Evolutionary conservation across 768 basidiomycete species (phyloP).

Genomic region (Boletellus ananiceps): DNA sequence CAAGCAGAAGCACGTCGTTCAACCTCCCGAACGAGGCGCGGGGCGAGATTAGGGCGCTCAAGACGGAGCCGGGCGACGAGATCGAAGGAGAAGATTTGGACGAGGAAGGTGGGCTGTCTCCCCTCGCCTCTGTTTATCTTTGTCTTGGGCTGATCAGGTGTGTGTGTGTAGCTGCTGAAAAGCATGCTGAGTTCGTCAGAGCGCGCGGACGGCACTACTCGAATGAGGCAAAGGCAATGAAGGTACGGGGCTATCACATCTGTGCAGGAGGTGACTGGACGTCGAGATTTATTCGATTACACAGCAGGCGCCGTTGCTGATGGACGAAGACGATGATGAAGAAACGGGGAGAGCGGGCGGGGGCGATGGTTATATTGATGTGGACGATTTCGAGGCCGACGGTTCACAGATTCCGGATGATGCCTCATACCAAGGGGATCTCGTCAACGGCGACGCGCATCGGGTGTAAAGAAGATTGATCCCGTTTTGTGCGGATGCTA

Average conservation of each 20-base stretch:
- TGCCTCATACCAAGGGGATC: neutral
- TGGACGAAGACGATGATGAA: slow-evolving; percentile 56
- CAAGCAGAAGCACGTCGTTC: slow-evolving; percentile 80
- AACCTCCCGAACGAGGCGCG: slow-evolving; percentile 69
- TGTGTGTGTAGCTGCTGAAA: slow-evolving; percentile 64
- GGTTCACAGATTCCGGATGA: neutral
- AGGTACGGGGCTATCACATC: slow-evolving; percentile 42
- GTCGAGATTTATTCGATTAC: neutral
- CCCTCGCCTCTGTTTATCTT: neutral
- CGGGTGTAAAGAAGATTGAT: slow-evolving; percentile 4
- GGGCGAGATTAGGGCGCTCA: slow-evolving; percentile 49
- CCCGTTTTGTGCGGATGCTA: too few species aligned
- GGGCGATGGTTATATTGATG: slow-evolving; percentile 13
- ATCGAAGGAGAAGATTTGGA: slow-evolving; percentile 83
- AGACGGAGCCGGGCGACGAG: slow-evolving; percentile 43
- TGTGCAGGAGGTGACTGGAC: neutral
- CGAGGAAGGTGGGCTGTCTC: slow-evolving; percentile 63
- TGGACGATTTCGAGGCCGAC: slow-evolving; percentile 1
- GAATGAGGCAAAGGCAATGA: slow-evolving; percentile 91
- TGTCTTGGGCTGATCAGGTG: neutral
- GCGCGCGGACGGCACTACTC: slow-evolving; percentile 84
- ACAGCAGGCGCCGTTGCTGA: slow-evolving; percentile 61
- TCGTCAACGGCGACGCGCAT: slow-evolving; percentile 24
- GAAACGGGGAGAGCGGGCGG: neutral
- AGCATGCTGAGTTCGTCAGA: slow-evolving; percentile 76